These are phyloP conservation scores for Detonula confervacea DNA, from an alignment of 352 stramenopile genomes.

Conservation along the genomic window DNA sequence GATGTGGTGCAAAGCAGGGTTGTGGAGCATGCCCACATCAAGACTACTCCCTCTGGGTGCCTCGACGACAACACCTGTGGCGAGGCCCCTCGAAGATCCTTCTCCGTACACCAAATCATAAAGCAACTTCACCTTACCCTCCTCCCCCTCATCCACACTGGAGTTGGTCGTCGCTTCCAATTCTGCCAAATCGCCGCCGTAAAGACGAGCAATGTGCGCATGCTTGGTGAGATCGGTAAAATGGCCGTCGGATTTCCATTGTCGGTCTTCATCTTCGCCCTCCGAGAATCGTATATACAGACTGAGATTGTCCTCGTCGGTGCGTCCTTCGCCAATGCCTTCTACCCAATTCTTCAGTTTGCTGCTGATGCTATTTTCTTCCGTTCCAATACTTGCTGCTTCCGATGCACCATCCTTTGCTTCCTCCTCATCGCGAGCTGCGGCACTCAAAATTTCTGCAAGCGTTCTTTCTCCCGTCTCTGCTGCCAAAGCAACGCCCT, in stretches of 20 bases:
- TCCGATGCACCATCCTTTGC: constrained; percentile 50
- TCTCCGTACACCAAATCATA: constrained; percentile 84
- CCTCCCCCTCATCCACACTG: constrained; percentile 84
- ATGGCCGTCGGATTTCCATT: constrained; percentile 74
- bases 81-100: constrained; percentile 45
- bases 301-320: constrained; percentile 85
- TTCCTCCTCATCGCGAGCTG: constrained; percentile 49
- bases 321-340: constrained; percentile 76
- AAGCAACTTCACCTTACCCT: constrained; percentile 81
- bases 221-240: constrained; percentile 80
- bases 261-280: constrained; percentile 76
- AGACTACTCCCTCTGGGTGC: constrained; percentile 68
- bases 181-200: constrained; percentile 46
- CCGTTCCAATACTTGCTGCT: neutral
- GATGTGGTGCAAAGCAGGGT: constrained; percentile 40
- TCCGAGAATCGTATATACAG: constrained; percentile 85
- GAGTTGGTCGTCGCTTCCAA: constrained; percentile 79
- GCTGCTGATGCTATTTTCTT: constrained; percentile 41
- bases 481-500: constrained; percentile 70
- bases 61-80: constrained; percentile 65
- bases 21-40: constrained; percentile 84
- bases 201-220: constrained; percentile 61
- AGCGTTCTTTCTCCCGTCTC: constrained; percentile 78
- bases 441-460: constrained; percentile 74
- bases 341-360: constrained; percentile 74